These are phyloP conservation scores for Exophiala lecanii-corni DNA, from an alignment of 2,329 filamentous ascomycete species.

Conservation along the genomic window DNA sequence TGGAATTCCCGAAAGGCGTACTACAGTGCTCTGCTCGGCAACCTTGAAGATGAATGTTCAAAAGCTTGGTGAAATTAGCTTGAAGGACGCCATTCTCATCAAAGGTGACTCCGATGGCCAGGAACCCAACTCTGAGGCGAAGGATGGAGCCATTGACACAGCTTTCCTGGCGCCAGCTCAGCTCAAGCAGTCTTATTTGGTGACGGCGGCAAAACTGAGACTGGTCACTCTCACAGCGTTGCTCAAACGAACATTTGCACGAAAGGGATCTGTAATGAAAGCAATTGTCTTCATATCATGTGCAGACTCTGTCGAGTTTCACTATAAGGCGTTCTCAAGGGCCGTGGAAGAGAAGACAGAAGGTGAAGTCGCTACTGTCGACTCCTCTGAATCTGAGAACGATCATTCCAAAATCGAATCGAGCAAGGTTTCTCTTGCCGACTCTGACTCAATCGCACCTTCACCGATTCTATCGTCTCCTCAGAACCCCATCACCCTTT, in stretches of 20 bases:
- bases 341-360: slow-evolving; percentile 28
- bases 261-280: slow-evolving; percentile 91
- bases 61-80: slow-evolving; percentile 84
- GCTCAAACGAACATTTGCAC: slow-evolving; percentile 79
- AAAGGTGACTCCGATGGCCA: slow-evolving; percentile 59
- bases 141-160: slow-evolving; percentile 43
- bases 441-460: slow-evolving; percentile 55
- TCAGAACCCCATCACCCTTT: slow-evolving; percentile 72
- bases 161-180: slow-evolving; percentile 83
- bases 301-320: slow-evolving; percentile 94
- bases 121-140: slow-evolving; percentile 48
- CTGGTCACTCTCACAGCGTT: slow-evolving; percentile 81
- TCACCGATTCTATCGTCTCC: slow-evolving; percentile 69
- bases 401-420: not conserved
- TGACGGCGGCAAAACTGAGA: slow-evolving; percentile 84
- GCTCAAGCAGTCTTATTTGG: slow-evolving; percentile 83
- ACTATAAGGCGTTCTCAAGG: slow-evolving; percentile 73
- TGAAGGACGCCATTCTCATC: slow-evolving; percentile 87
- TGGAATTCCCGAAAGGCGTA: slow-evolving; percentile 64
- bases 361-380: slow-evolving; percentile 17
- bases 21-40: slow-evolving; percentile 89
- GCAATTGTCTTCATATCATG: slow-evolving; percentile 96
- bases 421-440: slow-evolving; percentile 6
- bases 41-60: slow-evolving; percentile 99
- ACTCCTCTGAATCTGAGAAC: slow-evolving; percentile 18